These are phyloP conservation scores for Arthrobotrys musiformis DNA, from an alignment of 2,329 filamentous ascomycete species.

Conservation along the genomic window DNA sequence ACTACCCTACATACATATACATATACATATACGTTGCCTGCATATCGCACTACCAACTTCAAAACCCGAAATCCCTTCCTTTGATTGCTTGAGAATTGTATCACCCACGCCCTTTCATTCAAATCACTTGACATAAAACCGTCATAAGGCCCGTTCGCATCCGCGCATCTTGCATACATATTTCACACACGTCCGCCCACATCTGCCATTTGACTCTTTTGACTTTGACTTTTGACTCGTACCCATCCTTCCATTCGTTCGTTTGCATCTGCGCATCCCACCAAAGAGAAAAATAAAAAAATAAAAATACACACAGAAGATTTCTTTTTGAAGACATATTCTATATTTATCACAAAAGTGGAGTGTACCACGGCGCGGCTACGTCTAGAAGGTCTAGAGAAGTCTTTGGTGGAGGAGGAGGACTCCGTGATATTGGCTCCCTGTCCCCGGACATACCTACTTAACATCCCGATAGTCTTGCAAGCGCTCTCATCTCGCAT, in stretches of 20 bases:
- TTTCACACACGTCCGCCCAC: conserved; percentile 22
- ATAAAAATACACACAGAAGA: conserved; percentile 1
- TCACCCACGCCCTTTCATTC: conserved; percentile 34
- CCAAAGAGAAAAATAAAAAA: background rate
- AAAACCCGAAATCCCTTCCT: conserved; percentile 25
- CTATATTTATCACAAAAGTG: conserved; percentile 52
- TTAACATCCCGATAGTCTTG: conserved; percentile 26
- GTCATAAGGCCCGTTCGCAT: conserved; percentile 30
- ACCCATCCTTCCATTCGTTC: conserved; percentile 5
- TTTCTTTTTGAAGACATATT: conserved; percentile 17
- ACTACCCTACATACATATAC: too few relatives aligned
- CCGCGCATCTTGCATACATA: conserved; percentile 24
- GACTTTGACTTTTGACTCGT: background rate
- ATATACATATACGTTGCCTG: conserved; percentile 16
- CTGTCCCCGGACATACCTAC: conserved; percentile 27
- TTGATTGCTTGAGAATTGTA: conserved; percentile 25
- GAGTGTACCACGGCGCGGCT: conserved; percentile 44
- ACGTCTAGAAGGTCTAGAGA: conserved; percentile 47
- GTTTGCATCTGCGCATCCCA: conserved; percentile 27
- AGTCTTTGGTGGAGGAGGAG: conserved; percentile 42
- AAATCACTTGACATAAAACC: conserved; percentile 46
- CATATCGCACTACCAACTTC: conserved; percentile 24
- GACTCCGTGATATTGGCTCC: conserved; percentile 44
- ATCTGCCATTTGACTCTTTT: conserved; percentile 26
- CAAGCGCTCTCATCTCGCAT: conserved; percentile 56